phyloP scores from a whole-genome alignment of 805 yeast genomes.

The Wickerhamiella kurtzmanii region DNA sequence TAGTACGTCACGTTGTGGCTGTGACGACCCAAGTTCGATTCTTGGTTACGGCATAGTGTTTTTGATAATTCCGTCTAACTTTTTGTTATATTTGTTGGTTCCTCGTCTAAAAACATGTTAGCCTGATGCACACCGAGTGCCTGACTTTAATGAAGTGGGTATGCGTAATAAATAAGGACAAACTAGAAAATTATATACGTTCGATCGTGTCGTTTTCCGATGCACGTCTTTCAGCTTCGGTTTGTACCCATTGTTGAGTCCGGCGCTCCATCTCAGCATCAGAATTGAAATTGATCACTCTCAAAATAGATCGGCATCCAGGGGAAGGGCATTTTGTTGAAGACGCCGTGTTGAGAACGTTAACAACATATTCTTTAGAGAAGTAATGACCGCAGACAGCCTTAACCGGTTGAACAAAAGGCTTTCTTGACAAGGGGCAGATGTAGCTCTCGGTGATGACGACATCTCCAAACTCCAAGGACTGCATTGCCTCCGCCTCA shows the following conservation, averaged over 20 bases:
- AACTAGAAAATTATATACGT: neutral
- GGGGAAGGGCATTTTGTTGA: constrained; percentile 8
- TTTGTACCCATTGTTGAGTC: neutral
- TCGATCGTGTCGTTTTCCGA: neutral
- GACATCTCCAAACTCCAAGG: constrained; percentile 7
- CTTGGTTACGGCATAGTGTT: constrained; percentile 54
- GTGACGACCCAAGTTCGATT: constrained; percentile 62
- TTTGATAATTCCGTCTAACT: neutral
- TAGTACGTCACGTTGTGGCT: constrained; percentile 63
- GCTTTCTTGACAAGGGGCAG: constrained; percentile 9
- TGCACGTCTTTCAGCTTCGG: neutral
- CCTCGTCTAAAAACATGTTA: too few relatives aligned
- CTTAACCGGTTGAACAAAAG: constrained; percentile 12
- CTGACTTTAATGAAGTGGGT: too few relatives aligned
- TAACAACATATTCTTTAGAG: constrained; percentile 4
- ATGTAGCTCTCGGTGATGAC: constrained; percentile 6
- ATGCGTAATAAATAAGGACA: neutral
- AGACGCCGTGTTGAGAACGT: neutral
- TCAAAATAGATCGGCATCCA: constrained; percentile 6
- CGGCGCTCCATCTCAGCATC: neutral
- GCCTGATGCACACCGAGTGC: too few relatives aligned
- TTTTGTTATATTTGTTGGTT: neutral
- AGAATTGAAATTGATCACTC: neutral
- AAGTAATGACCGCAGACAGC: constrained; percentile 14
- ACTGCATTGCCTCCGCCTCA: neutral